Evolutionary conservation across 768 basidiomycete species (phyloP), one percentile per base, ranked within the genome.

Genomic region (Krasilnikovozyma curviuscula): DNA sequence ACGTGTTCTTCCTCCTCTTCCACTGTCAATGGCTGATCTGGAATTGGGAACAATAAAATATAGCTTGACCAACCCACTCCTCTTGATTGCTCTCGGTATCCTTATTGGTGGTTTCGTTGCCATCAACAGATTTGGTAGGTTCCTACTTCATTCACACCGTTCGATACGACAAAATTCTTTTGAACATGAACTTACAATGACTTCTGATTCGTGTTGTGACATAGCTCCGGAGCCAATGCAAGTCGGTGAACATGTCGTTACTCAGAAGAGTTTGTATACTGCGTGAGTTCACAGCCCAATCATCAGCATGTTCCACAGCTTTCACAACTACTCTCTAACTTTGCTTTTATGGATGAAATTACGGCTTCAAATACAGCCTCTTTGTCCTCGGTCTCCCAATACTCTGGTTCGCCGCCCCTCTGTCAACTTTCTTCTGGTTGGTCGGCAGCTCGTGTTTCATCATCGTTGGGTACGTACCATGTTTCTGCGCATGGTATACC

Each of bases 351-450:
- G 5, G 5, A 19, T 44, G 19, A 28, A 24, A 28, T 44, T 44
- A 18, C 18, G 25, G 23, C 7, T 30, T 28, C 21, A 30, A 13
- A 44, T 1, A 41, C 46, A 52, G 66, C 34, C 79, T 97, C 25
- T 89, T 97, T 67, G 77, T 86, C 55, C 79, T 93, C 59, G 89
- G 89, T 40, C 70, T 93, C 44, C 86, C 86, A 2, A 70, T 95
- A 42, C 74, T 97, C 50, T 84, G 77, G 76, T 54, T 65, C 52
- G 63, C 66, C 9, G 66, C 68, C 2, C 68, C 68, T n/a, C 47
- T 69, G 37, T 65, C 66, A 12, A 81, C 83, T 23, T 76, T 95
- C 67, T 93, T 97, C 73, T 91, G 85, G 84, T 72, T 95, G 57
- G 78, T 91, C 51, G 86, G 88, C 18, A 80, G 82, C 1, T 86